phyloP scores from a whole-genome alignment of 2,329 filamentous ascomycete species.

The Fusarium sp. region DNA sequence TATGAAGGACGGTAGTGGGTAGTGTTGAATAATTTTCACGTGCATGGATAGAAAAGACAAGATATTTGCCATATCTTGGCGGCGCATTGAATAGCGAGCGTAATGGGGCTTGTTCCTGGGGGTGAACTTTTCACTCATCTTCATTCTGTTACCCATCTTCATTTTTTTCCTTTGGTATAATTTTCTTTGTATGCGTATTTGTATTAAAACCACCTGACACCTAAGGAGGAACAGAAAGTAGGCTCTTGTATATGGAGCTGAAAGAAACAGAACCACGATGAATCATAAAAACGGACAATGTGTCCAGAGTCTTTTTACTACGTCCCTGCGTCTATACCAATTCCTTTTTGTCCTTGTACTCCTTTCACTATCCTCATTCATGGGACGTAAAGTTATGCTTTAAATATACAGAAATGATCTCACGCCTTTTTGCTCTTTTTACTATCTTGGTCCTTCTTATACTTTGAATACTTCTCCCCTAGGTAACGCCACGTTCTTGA shows the following conservation, averaged over 20 bases:
- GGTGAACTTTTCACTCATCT: slow-evolving; percentile 34
- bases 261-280: slow-evolving; percentile 14
- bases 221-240: slow-evolving; percentile 14
- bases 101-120: slow-evolving; percentile 33
- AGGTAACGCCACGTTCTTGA: slow-evolving; percentile 78
- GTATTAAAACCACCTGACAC: neutral
- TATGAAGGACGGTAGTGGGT: slow-evolving; percentile 68
- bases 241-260: neutral
- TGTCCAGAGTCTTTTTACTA: slow-evolving; percentile 3
- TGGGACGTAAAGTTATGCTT: neutral
- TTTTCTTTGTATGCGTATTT: slow-evolving; percentile 29
- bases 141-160: slow-evolving; percentile 23
- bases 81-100: slow-evolving; percentile 47
- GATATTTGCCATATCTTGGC: slow-evolving; percentile 45
- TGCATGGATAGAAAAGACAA: slow-evolving; percentile 35
- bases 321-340: slow-evolving; percentile 26
- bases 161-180: neutral
- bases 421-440: slow-evolving; percentile 40
- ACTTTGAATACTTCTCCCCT: slow-evolving; percentile 81
- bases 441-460: slow-evolving; percentile 55
- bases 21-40: slow-evolving; percentile 9
- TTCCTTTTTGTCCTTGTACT: slow-evolving; percentile 21
- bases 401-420: slow-evolving; percentile 1
- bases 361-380: slow-evolving; percentile 13
- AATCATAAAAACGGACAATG: slow-evolving; percentile 20